Evolutionary conservation across 1,139 yeast genomes (phyloP), one percentile per base, ranked within the genome.

Genomic region (Zygosaccharomyces pseudobailii): DNA sequence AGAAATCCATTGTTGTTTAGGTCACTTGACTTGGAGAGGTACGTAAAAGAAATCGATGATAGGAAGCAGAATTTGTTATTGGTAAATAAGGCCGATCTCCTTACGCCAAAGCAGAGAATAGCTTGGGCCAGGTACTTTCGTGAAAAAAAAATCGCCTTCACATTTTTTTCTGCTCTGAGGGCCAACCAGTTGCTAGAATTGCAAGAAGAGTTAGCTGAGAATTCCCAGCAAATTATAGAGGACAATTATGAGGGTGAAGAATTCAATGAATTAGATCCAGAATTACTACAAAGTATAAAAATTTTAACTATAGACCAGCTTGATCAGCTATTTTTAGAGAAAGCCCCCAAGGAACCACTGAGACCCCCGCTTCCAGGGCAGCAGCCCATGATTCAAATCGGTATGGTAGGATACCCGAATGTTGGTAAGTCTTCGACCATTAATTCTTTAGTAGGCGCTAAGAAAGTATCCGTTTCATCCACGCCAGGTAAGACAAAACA

Each of bases 401-500:
- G 99, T 48, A 76, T 94, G 52, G 98, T 94, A 19, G 99, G 99
- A 40, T 90, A 90, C 66, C 96, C 96, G 28, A 88, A 90, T 66
- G 97, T 90, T 45, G 97, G 97, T 74, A 90, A 90, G 68, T 90
- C 97, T 1, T 89, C 97, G 8, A 90, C 97, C 8, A 90, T 90
- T 59, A 90, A 90, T 67, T 96, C 97, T 0, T 75, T 94, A 43
- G 94, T 92, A 43, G 98, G 98, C 20, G 82, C 97, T 23, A 94
- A 94, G 65, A 90, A 88, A 65, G 99, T 94, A 9, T 89, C 97
- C 1, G 98, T 94, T 34, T 92, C 98, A 2, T 77, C 98, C 2
- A 94, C 98, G 0, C 99, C 99, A 5, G 99, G 99, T 72, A 94
- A 94, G 67, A 94, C 99, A 17, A 94, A 94, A 68, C 99, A 94